Conservation (phyloP, 2,329 filamentous ascomycete genomes). For the Microdochium nivale region DNA sequence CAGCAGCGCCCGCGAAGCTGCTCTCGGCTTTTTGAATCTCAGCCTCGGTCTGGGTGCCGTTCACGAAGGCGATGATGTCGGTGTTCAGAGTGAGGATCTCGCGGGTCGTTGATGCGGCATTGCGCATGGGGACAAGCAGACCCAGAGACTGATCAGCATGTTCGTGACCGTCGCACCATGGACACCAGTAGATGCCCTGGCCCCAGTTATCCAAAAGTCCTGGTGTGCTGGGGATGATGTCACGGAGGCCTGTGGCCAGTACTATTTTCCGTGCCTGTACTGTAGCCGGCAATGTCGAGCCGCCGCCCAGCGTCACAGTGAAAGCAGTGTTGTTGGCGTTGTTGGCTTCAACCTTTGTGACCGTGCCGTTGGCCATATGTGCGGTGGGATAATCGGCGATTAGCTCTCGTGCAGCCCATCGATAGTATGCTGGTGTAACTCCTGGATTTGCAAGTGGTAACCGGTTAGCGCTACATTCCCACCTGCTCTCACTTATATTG, state of each 20-base stretch:
- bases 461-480: too few relatives aligned
- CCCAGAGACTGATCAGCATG: slow-evolving; percentile 50
- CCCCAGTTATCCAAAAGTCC: slow-evolving; percentile 48
- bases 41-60: slow-evolving; percentile 45
- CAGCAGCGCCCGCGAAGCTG: slow-evolving; percentile 35
- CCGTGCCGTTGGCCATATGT: slow-evolving; percentile 41
- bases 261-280: slow-evolving; percentile 45
- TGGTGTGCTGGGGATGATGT: slow-evolving; percentile 45
- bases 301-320: slow-evolving; percentile 25
- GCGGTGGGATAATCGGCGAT: slow-evolving; percentile 41
- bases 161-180: slow-evolving; percentile 57
- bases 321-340: slow-evolving; percentile 30
- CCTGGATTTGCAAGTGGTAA: slow-evolving; percentile 23
- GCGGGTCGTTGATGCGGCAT: slow-evolving; percentile 33
- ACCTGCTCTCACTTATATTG: too few relatives aligned
- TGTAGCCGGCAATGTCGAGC: slow-evolving; percentile 12
- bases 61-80: slow-evolving; percentile 49
- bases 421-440: slow-evolving; percentile 44
- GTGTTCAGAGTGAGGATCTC: slow-evolving; percentile 46
- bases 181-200: slow-evolving; percentile 54
- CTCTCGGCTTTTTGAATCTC: slow-evolving; percentile 27
- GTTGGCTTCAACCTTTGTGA: slow-evolving; percentile 29
- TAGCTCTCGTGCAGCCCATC: slow-evolving; percentile 42
- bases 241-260: slow-evolving; percentile 47
- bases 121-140: slow-evolving; percentile 35